phyloP scores from a whole-genome alignment of 768 basidiomycete species.

The Piloderma croceum region DNA sequence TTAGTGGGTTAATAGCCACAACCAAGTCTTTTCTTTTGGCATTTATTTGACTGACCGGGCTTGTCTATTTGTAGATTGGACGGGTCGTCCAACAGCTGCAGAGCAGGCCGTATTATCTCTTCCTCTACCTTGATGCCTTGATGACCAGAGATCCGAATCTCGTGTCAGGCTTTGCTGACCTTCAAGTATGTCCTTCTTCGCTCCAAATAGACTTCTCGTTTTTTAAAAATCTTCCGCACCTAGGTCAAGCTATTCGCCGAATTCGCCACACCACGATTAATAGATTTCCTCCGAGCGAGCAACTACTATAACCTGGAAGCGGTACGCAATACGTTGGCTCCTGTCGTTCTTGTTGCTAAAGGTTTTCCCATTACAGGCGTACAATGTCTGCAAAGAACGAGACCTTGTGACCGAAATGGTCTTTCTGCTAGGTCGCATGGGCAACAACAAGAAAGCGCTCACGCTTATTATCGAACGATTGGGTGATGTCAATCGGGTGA shows the following conservation, averaged over 20 bases:
- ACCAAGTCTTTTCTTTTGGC: neutral
- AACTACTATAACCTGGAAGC: constrained; percentile 87
- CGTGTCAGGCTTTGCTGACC: constrained; percentile 76
- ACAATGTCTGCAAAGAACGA: constrained; percentile 73
- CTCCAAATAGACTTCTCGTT: neutral
- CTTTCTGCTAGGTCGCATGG: constrained; percentile 94
- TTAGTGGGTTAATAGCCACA: constrained; percentile 33
- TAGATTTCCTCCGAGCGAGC: constrained; percentile 88
- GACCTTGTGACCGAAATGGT: constrained; percentile 96
- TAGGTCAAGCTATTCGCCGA: constrained; percentile 91
- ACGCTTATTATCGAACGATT: constrained; percentile 92
- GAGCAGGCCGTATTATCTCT: constrained; percentile 72
- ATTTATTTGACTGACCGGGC: too few species aligned
- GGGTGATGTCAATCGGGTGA: constrained; percentile 83
- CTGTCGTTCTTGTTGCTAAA: neutral
- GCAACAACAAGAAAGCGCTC: constrained; percentile 92
- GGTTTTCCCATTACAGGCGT: constrained; percentile 50
- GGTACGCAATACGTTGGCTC: constrained; percentile 42
- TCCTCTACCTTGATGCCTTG: constrained; percentile 88
- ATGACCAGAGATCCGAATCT: constrained; percentile 82
- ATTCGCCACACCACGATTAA: constrained; percentile 68
- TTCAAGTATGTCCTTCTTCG: constrained; percentile 48
- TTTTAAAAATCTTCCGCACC: neutral
- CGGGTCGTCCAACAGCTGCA: constrained; percentile 86
- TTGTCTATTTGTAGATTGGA: constrained; percentile 50